phyloP scores from a whole-genome alignment of 2,329 filamentous ascomycete species.

The Microcyclosporella mali region DNA sequence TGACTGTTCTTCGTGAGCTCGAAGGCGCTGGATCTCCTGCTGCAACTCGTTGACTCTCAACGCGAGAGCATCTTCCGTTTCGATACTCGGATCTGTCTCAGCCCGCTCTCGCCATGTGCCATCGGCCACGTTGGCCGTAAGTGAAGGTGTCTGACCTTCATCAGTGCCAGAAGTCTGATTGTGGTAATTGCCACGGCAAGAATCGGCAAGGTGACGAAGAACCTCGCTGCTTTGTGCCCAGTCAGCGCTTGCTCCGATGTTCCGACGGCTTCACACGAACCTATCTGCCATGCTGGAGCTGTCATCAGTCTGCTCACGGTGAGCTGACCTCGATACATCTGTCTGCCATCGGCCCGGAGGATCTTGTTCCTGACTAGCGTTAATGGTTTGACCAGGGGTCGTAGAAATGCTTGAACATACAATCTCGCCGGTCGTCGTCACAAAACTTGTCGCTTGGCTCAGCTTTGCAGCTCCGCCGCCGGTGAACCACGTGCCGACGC shows the following conservation, averaged over 20 bases:
- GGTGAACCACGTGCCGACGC: not conserved
- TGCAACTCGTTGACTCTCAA: not conserved
- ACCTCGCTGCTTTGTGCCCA: conserved; percentile 14
- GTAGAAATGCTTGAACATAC: no score
- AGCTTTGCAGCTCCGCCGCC: no score
- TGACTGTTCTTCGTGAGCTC: not conserved
- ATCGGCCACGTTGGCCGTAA: conserved; percentile 1
- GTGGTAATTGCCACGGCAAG: conserved; percentile 10
- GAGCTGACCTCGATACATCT: no score
- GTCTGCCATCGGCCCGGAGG: not conserved
- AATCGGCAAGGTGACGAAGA: conserved; percentile 17
- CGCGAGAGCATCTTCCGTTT: conserved; percentile 2
- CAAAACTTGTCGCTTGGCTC: no score
- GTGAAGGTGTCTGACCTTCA: conserved; percentile 2
- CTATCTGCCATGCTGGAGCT: conserved; percentile 17
- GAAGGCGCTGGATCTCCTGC: not conserved
- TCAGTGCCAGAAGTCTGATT: conserved; percentile 13
- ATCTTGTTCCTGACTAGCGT: not conserved
- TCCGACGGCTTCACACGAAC: conserved; percentile 7
- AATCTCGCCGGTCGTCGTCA: no score
- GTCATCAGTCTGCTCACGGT: conserved; percentile 14
- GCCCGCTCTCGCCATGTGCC: conserved; percentile 3
- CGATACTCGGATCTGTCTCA: conserved; percentile 2
- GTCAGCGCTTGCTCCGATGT: conserved; percentile 5
- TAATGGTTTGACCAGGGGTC: no score